Percentiles rank a stretch among this genome's conserved stretches.
phyloP scores from a whole-genome alignment of 345 rosid genomes.

The Kernera saxatilis region DNA sequence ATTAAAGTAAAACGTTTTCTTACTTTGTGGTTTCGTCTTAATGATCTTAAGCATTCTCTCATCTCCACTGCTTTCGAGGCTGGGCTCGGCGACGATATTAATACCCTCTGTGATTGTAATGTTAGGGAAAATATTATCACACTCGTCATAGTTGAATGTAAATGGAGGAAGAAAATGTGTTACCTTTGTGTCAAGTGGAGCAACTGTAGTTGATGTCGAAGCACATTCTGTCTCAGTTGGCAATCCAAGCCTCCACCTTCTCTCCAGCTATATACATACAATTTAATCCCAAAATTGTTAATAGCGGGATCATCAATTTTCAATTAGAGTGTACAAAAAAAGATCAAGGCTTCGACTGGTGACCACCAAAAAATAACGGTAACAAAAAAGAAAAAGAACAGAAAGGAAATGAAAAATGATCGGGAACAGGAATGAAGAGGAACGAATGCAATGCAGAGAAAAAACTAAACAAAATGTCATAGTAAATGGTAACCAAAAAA shows the following conservation, averaged over 20 bases:
- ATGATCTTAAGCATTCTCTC: slow-evolving; percentile 65
- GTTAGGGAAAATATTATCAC: not conserved
- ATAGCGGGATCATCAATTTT: not conserved
- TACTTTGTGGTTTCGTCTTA: slow-evolving; percentile 58
- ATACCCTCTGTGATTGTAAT: not conserved
- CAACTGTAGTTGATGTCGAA: slow-evolving; percentile 16
- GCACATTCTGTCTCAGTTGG: slow-evolving; percentile 20
- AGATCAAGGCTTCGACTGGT: too few relatives aligned
- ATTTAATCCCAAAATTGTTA: not conserved
- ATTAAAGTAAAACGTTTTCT: not conserved
- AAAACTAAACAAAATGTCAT: too few relatives aligned
- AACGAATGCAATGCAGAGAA: too few relatives aligned
- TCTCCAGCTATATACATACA: slow-evolving; percentile 42
- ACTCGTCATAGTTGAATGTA: not conserved
- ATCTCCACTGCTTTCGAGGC: slow-evolving; percentile 43
- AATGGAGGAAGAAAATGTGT: not conserved
- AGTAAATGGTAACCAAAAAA: too few relatives aligned
- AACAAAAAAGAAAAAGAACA: too few relatives aligned
- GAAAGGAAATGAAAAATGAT: too few relatives aligned
- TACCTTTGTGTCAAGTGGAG: slow-evolving; percentile 31
- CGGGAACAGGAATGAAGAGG: too few relatives aligned
- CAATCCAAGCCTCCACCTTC: slow-evolving; percentile 50
- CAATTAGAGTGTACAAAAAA: not conserved
- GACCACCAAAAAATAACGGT: too few relatives aligned
- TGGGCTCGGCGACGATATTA: not conserved